Evolutionary conservation across 148 eudicot genomes (phyloP), one percentile per base, ranked within the genome.

Genomic region (Gaultheria prostrata): DNA sequence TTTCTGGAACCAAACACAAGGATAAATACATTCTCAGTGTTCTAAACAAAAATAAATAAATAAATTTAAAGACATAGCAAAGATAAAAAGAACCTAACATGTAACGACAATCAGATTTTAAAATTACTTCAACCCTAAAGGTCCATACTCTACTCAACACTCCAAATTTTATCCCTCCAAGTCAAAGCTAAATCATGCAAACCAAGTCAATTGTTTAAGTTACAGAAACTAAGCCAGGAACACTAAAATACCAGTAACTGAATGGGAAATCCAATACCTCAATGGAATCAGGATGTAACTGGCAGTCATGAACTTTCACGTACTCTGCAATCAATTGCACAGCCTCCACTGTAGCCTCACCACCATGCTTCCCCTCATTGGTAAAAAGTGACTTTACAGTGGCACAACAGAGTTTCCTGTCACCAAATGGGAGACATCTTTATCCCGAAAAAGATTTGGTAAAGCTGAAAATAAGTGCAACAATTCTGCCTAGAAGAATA

Each of bases 361-460:
- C 99, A 24, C 98, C 98, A 89, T 97, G 99, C 81, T 97, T 97
- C 77, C 93, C 97, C 87, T 92, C 97, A 82, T 91, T 86, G 59
- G 82, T 82, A 84, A 97, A 94, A 84, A 97, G 91, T 78, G 98
- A 97, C 86, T 86, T 89, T 11, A 97, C 83, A 74, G 97, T 83
- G 33, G 86, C 77, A 84, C 91, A 92, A 82, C 99, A 92, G 9
- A 85, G 88, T 84, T 89, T 93, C 87, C 98, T 97, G 91, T 80
- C 74, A 80, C 85, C 49, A 85, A 81, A 59, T 21, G 18, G 59
- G 28, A 69, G 49, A 59, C 57, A 83, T 26, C 75, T 13, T n/a
- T 45, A 69, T 35, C 69, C 71, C 32, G 18, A 14, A 74, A 54
- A 50, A 46, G 59, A 59, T 69, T 50, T 48, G 8, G n/a, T 11